Evolutionary conservation across 306 rosid species (phyloP), one percentile per base, ranked within the genome.

Genomic region (Citrullus amarus): DNA sequence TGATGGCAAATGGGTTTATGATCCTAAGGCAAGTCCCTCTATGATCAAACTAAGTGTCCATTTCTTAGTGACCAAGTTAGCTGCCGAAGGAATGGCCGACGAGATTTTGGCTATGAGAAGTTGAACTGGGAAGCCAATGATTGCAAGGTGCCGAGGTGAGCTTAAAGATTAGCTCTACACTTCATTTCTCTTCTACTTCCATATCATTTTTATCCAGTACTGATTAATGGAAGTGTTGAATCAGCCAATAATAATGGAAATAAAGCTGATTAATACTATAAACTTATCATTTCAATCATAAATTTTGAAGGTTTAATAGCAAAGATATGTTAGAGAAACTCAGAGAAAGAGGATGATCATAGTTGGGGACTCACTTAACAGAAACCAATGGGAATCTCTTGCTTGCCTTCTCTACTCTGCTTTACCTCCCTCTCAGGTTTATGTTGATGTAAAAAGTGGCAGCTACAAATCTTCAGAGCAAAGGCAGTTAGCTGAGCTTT

Each of bases 301-400:
- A 46, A 60, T 38, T 66, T 55, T 18, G 0, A 78, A 86, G 87
- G 86, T 81, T 80, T 20, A 75, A 80, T 54, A 79, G 87, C 11
- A 84, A 72, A 78, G 78, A 80, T 16, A 78, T 84, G 81, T 80
- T 84, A 68, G 88, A 87, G 85, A 82, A 78, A 51, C 88, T 84
- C 2, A 84, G 81, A 82, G 84, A 28, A 87, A 84, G 81, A 82
- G 90, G 50, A 54, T 78, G 60, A 68, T 84, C 62, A 70, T 87
- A 44, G 86, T 84, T 78, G 90, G 90, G 13, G 90, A 87, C 67
- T 87, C 90, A 6, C 84, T 87, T 15, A 87, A 87, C 79, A 84
- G 86, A 87, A 84, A 87, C 70, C 86, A 82, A 60, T 82, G 88
- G 88, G 90, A 87, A 65, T 87, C 90, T 4, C 74, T 87, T 67